phyloP scores from a whole-genome alignment of 2,329 filamentous ascomycete species.

The Pseudogymnoascus pannorum region DNA sequence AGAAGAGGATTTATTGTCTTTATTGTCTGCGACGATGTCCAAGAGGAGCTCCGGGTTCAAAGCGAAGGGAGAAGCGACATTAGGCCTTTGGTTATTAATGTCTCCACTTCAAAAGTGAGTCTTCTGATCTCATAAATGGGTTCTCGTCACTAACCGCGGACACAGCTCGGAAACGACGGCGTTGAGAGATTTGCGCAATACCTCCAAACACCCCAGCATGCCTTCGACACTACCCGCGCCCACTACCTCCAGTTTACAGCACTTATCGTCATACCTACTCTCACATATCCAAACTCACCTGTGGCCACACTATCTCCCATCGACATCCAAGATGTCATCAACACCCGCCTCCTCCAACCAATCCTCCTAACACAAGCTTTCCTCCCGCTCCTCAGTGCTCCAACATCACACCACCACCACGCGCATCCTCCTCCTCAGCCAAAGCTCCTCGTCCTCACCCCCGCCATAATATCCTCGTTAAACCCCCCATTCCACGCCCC shows the following conservation, averaged over 20 bases:
- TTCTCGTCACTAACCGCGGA: slow-evolving; percentile 36
- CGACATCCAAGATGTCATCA: slow-evolving; percentile 81
- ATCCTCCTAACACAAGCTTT: slow-evolving; percentile 85
- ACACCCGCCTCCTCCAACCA: slow-evolving; percentile 83
- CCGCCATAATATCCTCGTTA: slow-evolving; percentile 72
- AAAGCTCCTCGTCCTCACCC: slow-evolving; percentile 70
- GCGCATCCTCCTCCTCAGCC: slow-evolving; percentile 33
- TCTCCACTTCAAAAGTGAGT: slow-evolving; percentile 56
- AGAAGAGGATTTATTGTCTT: slow-evolving; percentile 89
- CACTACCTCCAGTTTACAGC: slow-evolving; percentile 72
- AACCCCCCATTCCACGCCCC: slow-evolving; percentile 75
- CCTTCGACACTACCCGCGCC: slow-evolving; percentile 66
- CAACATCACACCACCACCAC: slow-evolving; percentile 34
- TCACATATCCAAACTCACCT: slow-evolving; percentile 72
- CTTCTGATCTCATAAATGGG: slow-evolving; percentile 15
- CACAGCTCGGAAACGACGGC: slow-evolving; percentile 58
- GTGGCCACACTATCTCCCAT: slow-evolving; percentile 80
- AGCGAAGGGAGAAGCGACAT: slow-evolving; percentile 74
- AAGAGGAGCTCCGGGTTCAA: slow-evolving; percentile 76
- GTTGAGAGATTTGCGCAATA: slow-evolving; percentile 65
- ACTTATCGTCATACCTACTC: slow-evolving; percentile 74
- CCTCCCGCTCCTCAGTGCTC: slow-evolving; percentile 64
- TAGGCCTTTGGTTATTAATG: slow-evolving; percentile 72
- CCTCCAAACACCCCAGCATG: slow-evolving; percentile 66
- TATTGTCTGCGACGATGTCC: slow-evolving; percentile 74